Evolutionary conservation across 306 rosid species (phyloP), one percentile per base, ranked within the genome.

Genomic region (Castanea sativa): DNA sequence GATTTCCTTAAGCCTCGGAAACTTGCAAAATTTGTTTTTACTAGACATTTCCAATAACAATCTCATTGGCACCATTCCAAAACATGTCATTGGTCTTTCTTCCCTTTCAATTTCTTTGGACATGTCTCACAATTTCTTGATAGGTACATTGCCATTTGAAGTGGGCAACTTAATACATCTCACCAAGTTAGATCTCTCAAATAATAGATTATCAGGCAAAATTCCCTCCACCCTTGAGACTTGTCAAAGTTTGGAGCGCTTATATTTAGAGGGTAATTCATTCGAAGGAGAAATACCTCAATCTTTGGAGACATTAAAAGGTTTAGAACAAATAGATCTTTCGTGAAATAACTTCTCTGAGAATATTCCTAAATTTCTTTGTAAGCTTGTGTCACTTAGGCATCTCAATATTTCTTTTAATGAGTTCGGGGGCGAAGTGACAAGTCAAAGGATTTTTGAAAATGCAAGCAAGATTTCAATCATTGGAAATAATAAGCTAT

Each of bases 211-310:
- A n/a, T 82, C 85, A 0, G 87, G 88, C 14, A 35, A 8, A 19
- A 74, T 87, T 49, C 90, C 90, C 15, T 74, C 82, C 27, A 74
- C 83, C n/a, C 20, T 87, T 11, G 88, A 88, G 0, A 67, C 71
- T 3, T 80, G 86, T n/a, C 16, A 4, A 69, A 79, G 83, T 76
- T 84, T 87, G 58, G 85, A 76, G 25, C 27, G 9, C 45, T 33
- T 84, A 10, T 57, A 74, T 68, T 52, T 87, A 81, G 81, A 82
- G 55, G 88, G 82, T 2, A 87, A 87, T 70, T 58, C 70, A 57
- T 80, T 87, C 6, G 33, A 77, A 67, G 88, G 90, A 52, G 60
- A 25, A 63, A 82, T 87, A 63, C 86, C 88, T 77, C 78, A 49
- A 55, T 61, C 74, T 82, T 16, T 84, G 8, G n/a, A 71, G 14